Base-by-base conservation (phyloP, 2,329 filamentous ascomycete species). In the Monosporascus sp. region DNA sequence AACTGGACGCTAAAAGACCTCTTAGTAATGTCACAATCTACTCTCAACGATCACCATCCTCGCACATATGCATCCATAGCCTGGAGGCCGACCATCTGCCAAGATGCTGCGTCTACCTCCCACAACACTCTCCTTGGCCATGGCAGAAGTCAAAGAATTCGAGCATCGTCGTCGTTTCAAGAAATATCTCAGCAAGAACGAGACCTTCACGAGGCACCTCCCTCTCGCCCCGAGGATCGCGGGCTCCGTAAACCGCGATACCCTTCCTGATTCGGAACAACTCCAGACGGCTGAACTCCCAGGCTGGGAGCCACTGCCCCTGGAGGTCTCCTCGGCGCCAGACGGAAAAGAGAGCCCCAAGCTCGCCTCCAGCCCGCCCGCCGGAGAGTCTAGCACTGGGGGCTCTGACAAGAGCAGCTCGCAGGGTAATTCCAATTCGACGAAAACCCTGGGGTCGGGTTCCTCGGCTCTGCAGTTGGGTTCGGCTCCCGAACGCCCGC, bases 41-140 rank as follows among this genome's bases (percentile, higher is more conserved):
- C 9, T 31, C 27, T n/a, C 8, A 39, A 42, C 15, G 22, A 44
- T n/a, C 6, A 14, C 34, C 15, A 31, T 31, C 27, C 1, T 31
- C 27, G 8, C 8, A 31, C 27, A 5, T 27, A 27, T 31, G 8
- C 27, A 31, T 31, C 3, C 27, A 11, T 31, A 31, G 9, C 27
- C 27, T 31, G 27, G 8, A 31, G 9, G 27, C 27, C 5, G 11
- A 11, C 27, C 27, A 46, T 6, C 14, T n/a, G 18, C 34, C 55
- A 63, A 50, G 9, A 77, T 78, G 74, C 57, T 78, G 25, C 73
- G 74, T 49, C 65, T 74, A 51, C 56, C 58, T 25, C 69, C 71
- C 18, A 75, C 74, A 2, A 62, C 65, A 4, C 67, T 77, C 48
- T 65, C 65, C 31, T 51, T 78, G 53, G 69, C 71, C 46, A 67